phyloP scores from a whole-genome alignment of 441 rosid species.

The Gossypium gossypioides region DNA sequence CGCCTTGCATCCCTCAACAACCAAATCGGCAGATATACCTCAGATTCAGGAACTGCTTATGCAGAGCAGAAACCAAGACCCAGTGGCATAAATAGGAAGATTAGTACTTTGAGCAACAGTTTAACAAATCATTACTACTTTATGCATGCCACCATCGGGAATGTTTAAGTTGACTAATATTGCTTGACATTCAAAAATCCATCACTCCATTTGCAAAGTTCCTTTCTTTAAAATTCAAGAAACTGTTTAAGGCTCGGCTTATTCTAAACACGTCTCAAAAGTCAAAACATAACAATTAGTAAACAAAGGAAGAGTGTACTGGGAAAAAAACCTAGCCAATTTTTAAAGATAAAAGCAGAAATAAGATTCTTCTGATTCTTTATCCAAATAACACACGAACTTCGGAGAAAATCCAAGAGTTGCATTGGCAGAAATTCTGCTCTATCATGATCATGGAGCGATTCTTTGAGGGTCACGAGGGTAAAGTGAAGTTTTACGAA shows the following conservation, averaged over 20 bases:
- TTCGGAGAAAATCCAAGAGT: neutral
- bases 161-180: no score
- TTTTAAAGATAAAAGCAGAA: neutral
- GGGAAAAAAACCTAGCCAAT: neutral
- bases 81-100: constrained; percentile 37
- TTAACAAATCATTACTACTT: constrained; percentile 35
- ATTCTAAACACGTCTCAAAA: neutral
- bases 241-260: neutral
- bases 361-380: neutral
- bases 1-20: constrained; percentile 22
- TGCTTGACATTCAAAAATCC: neutral
- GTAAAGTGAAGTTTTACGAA: constrained; percentile 70
- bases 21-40: constrained; percentile 49
- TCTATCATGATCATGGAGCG: constrained; percentile 33
- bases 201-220: neutral
- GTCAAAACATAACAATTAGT: neutral
- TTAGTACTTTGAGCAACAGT: constrained; percentile 85
- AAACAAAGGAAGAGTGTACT: neutral
- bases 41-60: no score
- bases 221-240: neutral
- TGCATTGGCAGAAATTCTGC: neutral
- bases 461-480: constrained; percentile 78
- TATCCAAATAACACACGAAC: neutral
- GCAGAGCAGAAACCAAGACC: no score
- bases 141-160: neutral